These are phyloP conservation scores for Saturnispora besseyi DNA, from an alignment of 805 yeast species.

Conservation along the genomic window DNA sequence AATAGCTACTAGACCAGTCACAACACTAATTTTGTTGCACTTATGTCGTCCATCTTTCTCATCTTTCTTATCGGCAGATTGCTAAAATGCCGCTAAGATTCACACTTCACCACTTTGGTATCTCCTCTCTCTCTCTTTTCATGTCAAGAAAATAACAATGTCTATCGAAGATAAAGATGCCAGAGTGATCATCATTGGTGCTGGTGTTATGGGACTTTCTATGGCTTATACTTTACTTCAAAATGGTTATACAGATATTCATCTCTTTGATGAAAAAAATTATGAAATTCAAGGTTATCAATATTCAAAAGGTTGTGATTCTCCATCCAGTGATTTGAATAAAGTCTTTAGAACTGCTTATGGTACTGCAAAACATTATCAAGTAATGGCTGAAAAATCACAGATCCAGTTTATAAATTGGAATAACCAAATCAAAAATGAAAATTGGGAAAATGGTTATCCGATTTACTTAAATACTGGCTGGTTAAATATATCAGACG, in stretches of 20 bases:
- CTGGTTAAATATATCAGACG: constrained; percentile 12
- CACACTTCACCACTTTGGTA: not conserved
- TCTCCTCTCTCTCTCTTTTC: not conserved
- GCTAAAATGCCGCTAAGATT: not conserved
- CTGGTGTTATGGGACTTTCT: constrained; percentile 44
- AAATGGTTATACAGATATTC: constrained; percentile 16
- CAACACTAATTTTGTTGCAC: not conserved
- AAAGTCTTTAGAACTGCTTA: constrained; percentile 17
- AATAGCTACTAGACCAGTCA: not conserved
- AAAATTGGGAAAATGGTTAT: constrained; percentile 13
- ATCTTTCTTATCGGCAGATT: not conserved
- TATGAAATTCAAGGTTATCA: constrained; percentile 11
- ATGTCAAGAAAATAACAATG: not conserved
- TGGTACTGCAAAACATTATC: constrained; percentile 14
- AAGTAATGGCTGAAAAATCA: constrained; percentile 14
- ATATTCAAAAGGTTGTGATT: constrained; percentile 17
- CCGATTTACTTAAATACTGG: constrained; percentile 16
- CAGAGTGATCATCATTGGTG: constrained; percentile 32
- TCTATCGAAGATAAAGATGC: constrained; percentile 10
- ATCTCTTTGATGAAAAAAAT: constrained; percentile 15
- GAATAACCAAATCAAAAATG: constrained; percentile 13
- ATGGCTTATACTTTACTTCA: constrained; percentile 24
- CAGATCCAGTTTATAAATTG: constrained; percentile 14
- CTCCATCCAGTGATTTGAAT: constrained; percentile 20
- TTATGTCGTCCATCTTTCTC: not conserved